Conservation (phyloP, 208 protist species). For the Leishmania guyanensis region DNA sequence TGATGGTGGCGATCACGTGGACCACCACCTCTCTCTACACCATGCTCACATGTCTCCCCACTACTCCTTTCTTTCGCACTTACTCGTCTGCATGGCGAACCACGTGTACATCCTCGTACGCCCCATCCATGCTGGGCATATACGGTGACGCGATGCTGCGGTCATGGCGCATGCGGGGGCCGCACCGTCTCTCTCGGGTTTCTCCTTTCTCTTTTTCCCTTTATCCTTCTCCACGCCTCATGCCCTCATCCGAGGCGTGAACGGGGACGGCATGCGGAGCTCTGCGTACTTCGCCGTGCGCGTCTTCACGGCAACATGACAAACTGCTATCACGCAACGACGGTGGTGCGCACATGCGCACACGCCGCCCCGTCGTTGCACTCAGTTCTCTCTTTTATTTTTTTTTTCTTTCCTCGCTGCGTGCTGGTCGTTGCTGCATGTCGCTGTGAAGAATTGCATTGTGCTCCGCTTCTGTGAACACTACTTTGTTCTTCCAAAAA, state of each 20-base stretch:
- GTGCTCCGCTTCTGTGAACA: constrained; percentile 51
- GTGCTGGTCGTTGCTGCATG: neutral
- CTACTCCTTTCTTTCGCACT: neutral
- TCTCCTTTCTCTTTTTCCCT: constrained; percentile 6
- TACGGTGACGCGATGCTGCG: neutral
- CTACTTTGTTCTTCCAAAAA: constrained; percentile 49
- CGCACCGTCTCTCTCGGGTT: neutral
- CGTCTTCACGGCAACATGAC: neutral
- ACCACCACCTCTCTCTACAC: neutral
- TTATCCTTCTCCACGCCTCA: neutral
- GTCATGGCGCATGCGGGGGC: neutral
- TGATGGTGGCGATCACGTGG: neutral
- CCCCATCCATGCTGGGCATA: neutral
- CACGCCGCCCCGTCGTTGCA: neutral
- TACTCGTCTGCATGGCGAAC: neutral
- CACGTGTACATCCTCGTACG: neutral
- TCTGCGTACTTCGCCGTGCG: neutral
- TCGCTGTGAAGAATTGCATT: constrained; percentile 46
- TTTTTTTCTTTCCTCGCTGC: neutral
- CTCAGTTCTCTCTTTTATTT: neutral
- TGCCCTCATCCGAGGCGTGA: neutral
- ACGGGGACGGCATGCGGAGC: neutral
- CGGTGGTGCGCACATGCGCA: neutral
- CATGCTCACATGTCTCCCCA: neutral
- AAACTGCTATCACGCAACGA: neutral